Percentiles rank a stretch among this genome's conserved stretches.
phyloP scores from a whole-genome alignment of 768 basidiomycete genomes.

The Neoboletus subvelutipes region DNA sequence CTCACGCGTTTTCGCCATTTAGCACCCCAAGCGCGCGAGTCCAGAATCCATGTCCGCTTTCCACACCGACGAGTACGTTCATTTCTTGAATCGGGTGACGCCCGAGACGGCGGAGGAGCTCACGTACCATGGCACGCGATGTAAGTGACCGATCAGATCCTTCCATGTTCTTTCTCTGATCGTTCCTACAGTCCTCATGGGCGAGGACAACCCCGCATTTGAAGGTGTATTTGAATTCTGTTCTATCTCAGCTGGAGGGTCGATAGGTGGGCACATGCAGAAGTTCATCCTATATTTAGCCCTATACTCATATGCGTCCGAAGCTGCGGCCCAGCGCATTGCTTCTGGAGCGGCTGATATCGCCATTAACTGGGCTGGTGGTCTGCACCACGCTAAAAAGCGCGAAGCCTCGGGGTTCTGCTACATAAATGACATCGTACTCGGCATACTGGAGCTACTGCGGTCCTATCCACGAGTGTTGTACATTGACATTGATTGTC shows the following conservation, averaged over 20 bases:
- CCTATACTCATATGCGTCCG: neutral
- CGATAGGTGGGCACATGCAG: conserved; percentile 62
- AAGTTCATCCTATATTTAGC: neutral
- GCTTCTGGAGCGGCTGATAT: conserved; percentile 77
- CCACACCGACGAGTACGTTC: conserved; percentile 97
- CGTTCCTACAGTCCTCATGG: conserved; percentile 48
- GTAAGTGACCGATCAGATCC: conserved; percentile 43
- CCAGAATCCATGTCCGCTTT: conserved; percentile 86
- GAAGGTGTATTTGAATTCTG: conserved; percentile 98
- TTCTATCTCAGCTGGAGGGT: conserved; percentile 94
- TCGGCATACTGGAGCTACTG: conserved; percentile 91
- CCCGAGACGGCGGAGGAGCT: conserved; percentile 89
- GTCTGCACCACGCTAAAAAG: conserved; percentile 99
- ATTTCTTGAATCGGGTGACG: conserved; percentile 84
- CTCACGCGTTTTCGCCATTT: neutral
- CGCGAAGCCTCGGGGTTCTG: conserved; percentile 97
- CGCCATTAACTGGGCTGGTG: conserved; percentile 97
- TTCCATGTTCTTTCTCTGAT: conserved; percentile 3
- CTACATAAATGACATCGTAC: conserved; percentile 98
- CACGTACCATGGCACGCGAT: conserved; percentile 81
- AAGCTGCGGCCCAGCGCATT: conserved; percentile 80
- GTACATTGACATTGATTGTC: conserved; percentile 97
- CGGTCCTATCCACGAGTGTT: conserved; percentile 83
- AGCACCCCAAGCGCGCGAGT: conserved; percentile 71
- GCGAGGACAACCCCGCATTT: conserved; percentile 95